Percentiles rank a stretch among this genome's conserved stretches.
phyloP scores from a whole-genome alignment of 768 basidiomycete species.

The Suillus placidus region DNA sequence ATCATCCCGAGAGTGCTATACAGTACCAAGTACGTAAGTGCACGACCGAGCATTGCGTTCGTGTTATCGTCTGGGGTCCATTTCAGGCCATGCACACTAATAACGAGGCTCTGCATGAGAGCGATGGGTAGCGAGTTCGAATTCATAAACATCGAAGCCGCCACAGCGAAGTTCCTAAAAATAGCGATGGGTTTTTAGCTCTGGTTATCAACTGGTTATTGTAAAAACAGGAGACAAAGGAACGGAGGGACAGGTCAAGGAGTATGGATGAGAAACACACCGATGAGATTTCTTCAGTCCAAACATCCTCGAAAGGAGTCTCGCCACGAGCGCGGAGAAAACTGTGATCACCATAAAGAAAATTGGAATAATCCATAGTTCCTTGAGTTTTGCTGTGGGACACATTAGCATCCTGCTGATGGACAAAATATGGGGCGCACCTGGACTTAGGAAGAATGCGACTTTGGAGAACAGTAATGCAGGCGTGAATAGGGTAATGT shows the following conservation, averaged over 20 bases:
- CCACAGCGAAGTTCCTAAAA: constrained; percentile 73
- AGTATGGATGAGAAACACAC: constrained; percentile 39
- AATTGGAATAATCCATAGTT: constrained; percentile 84
- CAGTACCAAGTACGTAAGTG: constrained; percentile 85
- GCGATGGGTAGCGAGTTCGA: constrained; percentile 95
- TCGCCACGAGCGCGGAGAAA: constrained; percentile 72
- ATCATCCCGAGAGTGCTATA: constrained; percentile 97
- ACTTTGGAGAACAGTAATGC: constrained; percentile 93
- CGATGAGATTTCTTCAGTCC: constrained; percentile 76
- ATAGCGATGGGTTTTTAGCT: background rate
- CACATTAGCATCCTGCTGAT: background rate
- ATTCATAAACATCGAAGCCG: constrained; percentile 90
- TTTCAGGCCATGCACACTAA: constrained; percentile 79
- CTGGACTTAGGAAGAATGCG: constrained; percentile 86
- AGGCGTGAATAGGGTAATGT: constrained; percentile 88
- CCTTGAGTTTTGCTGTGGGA: constrained; percentile 64
- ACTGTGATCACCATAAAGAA: constrained; percentile 80
- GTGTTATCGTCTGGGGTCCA: constrained; percentile 82
- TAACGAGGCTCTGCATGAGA: constrained; percentile 86
- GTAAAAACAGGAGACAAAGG: background rate
- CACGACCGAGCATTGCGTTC: constrained; percentile 90
- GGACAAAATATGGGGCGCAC: constrained; percentile 35
- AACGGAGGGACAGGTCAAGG: background rate
- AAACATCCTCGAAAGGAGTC: constrained; percentile 60
- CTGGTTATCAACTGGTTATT: background rate